phyloP scores from a whole-genome alignment of 768 basidiomycete species.

The Russula brevipes region DNA sequence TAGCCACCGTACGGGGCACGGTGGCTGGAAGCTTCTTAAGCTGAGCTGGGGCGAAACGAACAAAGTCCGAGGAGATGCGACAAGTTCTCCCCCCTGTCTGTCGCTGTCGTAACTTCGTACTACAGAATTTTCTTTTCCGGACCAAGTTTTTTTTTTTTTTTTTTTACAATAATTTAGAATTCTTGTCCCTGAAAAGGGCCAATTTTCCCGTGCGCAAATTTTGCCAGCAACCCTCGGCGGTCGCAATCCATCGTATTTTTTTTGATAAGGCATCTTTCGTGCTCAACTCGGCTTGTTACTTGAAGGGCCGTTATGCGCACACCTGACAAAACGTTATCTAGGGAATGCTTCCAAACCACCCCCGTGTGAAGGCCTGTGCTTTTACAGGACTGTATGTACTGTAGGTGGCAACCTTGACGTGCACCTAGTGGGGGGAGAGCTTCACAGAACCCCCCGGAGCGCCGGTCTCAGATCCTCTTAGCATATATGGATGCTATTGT shows the following conservation, averaged over 20 bases:
- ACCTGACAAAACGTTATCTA: background rate
- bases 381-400: background rate
- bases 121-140: background rate
- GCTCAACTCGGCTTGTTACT: background rate
- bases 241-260: too few species aligned
- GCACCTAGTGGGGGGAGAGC: background rate
- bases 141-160: background rate
- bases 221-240: background rate
- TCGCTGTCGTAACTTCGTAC: background rate
- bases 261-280: background rate
- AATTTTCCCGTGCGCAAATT: background rate
- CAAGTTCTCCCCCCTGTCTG: background rate
- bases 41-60: too few species aligned
- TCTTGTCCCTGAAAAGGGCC: background rate
- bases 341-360: background rate
- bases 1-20: too few species aligned
- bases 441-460: conserved; percentile 9
- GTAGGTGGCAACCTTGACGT: background rate
- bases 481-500: background rate
- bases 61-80: conserved; percentile 1
- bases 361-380: background rate
- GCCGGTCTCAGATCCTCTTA: conserved; percentile 5
- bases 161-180: background rate
- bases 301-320: background rate
- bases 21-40: background rate